Percentiles rank a stretch among this genome's conserved stretches.
These are phyloP conservation scores for Neurospora sp. DNA, from an alignment of 2,329 filamentous ascomycete genomes.

Conservation along the genomic window DNA sequence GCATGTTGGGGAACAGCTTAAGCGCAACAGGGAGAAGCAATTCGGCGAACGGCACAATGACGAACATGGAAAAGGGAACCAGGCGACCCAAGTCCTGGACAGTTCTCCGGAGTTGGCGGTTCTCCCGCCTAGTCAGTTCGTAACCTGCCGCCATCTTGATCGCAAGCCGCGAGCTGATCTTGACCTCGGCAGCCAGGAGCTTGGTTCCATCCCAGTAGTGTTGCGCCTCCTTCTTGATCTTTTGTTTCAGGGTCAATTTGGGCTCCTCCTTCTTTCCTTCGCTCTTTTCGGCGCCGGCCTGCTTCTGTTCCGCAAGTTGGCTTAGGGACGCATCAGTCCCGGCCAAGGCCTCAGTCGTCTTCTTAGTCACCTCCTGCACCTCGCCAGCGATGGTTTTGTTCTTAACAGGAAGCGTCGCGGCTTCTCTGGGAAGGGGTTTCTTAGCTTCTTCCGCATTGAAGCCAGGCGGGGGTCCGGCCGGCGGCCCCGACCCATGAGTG, in stretches of 20 bases:
- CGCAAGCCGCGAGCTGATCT: constrained; percentile 82
- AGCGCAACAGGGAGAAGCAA: constrained; percentile 83
- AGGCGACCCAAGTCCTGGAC: constrained; percentile 88
- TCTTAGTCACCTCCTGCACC: constrained; percentile 21
- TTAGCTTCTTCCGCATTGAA: constrained; percentile 87
- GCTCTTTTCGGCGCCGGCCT: constrained; percentile 51
- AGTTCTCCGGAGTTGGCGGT: constrained; percentile 84
- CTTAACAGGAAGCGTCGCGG: constrained; percentile 27
- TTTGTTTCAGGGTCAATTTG: constrained; percentile 82
- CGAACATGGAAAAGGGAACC: constrained; percentile 92
- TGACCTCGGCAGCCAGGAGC: constrained; percentile 81
- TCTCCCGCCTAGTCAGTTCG: constrained; percentile 87
- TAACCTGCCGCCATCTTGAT: constrained; percentile 98
- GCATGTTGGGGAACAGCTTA: constrained; percentile 91
- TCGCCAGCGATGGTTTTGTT: constrained; percentile 24
- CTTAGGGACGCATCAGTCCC: constrained; percentile 37
- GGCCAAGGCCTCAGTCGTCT: constrained; percentile 26
- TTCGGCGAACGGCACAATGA: constrained; percentile 95
- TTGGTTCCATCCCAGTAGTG: constrained; percentile 99
- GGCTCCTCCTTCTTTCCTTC: constrained; percentile 58
- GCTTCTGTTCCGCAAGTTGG: constrained; percentile 56
- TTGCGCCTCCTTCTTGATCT: constrained; percentile 84
- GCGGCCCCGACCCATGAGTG: constrained; percentile 30
- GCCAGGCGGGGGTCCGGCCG: constrained; percentile 68
- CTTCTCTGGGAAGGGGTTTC: constrained; percentile 62